Evolutionary conservation across 2,329 filamentous ascomycete genomes (phyloP), one percentile per base, ranked within the genome.

Genomic region (Sporothrix phasma): DNA sequence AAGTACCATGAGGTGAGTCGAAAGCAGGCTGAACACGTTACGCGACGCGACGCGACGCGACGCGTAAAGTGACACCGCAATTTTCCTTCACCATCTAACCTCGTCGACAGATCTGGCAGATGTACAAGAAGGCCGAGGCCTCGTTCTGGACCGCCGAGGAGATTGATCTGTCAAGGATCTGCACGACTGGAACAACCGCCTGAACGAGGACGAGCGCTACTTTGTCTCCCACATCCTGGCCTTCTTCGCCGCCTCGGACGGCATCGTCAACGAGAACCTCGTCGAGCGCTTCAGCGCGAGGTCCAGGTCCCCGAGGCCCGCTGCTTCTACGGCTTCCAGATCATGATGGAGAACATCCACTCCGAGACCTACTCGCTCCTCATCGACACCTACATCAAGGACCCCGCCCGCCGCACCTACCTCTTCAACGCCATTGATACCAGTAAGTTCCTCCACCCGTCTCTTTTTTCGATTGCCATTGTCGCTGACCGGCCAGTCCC

Each of bases 321-420:
- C 73, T 99, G 94, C 87, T 99, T 99, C 84, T 99, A 99, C 78
- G 94, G 94, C 69, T 99, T 99, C 85, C 94, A 99, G 82, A 97
- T 97, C 81, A 99, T 99, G 94, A 97, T 99, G 90, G 94, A 99
- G 84, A 99, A 99, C 81, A 96, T 99, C 73, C 94, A 99, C 84
- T 97, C 94, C 17, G 94, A 99, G 82, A 99, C 94, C 63, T 99
- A 99, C 85, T 97, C 93, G 22, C 88, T 99, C 41, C 87, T 99
- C 75, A 99, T 99, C 76, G 94, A 99, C 77, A 97, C 93, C 68
- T 99, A 99, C 79, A 96, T 99, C 80, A 97, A 95, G 84, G 94
- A 99, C 81, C 89, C 90, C 68, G 89, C 89, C 75, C 93, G 99
- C 81, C 88, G 91, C 71, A 89, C 85, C 67, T 92, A 97, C 76